Conservation (phyloP, 345 rosid genomes). For the Eucalyptus sideroxylon region DNA sequence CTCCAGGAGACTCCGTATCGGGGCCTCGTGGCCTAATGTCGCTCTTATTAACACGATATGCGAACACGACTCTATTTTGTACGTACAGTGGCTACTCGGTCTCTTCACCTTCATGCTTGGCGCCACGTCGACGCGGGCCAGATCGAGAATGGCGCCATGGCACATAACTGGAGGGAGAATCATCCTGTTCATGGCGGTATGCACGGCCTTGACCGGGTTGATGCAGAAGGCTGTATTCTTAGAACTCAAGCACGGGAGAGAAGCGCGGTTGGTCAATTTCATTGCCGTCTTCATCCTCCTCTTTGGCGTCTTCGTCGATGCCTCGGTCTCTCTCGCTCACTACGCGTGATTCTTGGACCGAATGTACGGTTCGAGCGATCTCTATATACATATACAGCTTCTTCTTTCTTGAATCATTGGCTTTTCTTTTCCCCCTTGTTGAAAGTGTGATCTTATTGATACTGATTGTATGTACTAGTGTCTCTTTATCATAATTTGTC, state of each 20-base stretch:
- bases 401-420: neutral
- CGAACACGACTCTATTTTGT: neutral
- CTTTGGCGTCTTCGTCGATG: slow-evolving; percentile 73
- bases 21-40: neutral
- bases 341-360: slow-evolving; percentile 5
- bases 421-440: neutral
- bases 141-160: slow-evolving; percentile 41
- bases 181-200: slow-evolving; percentile 55
- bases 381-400: neutral
- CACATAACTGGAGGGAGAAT: slow-evolving; percentile 68
- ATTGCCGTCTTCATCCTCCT: slow-evolving; percentile 50
- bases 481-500: neutral
- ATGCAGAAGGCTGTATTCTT: slow-evolving; percentile 32
- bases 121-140: neutral
- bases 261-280: slow-evolving; percentile 65
- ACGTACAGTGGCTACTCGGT: slow-evolving; percentile 56
- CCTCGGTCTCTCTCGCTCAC: slow-evolving; percentile 60
- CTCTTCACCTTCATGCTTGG: slow-evolving; percentile 25
- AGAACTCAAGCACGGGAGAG: slow-evolving; percentile 2
- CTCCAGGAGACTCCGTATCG: neutral
- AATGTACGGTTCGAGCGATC: neutral
- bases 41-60: neutral
- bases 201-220: slow-evolving; percentile 79
- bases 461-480: neutral
- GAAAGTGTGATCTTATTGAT: neutral